Conservation (phyloP, 202 grass and related monocot genomes). For the Panicum virgatum region DNA sequence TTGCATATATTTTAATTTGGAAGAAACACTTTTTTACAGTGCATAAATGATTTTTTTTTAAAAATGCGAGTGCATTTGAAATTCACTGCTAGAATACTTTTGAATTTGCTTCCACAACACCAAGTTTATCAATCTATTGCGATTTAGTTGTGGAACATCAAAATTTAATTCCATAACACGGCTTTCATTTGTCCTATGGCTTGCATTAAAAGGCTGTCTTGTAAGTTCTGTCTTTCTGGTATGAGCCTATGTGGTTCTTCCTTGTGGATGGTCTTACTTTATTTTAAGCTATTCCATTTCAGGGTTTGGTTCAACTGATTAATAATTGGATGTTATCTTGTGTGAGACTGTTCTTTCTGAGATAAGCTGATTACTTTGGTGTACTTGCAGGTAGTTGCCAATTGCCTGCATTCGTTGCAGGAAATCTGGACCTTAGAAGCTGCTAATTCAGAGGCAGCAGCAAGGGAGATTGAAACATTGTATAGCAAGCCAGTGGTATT, state of each 20-base stretch:
- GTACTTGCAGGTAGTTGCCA: slow-evolving; percentile 80
- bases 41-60: not conserved
- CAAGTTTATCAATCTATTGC: slow-evolving; percentile 4
- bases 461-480: slow-evolving; percentile 83
- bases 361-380: slow-evolving; percentile 15
- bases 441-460: slow-evolving; percentile 80
- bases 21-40: slow-evolving; percentile 8
- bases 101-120: not conserved
- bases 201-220: slow-evolving; percentile 21
- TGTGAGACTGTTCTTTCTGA: not conserved
- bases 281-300: slow-evolving; percentile 8
- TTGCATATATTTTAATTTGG: not conserved
- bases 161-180: not conserved
- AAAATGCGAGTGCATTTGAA: not conserved
- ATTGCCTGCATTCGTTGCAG: slow-evolving; percentile 85
- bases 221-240: not conserved
- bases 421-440: slow-evolving; percentile 97
- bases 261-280: slow-evolving; percentile 28
- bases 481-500: slow-evolving; percentile 81
- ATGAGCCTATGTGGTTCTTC: not conserved
- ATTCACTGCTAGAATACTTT: not conserved
- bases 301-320: slow-evolving; percentile 1
- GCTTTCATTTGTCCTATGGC: not conserved
- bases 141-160: not conserved
- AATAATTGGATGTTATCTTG: not conserved